Evolutionary conservation across 768 basidiomycete genomes (phyloP), one percentile per base, ranked within the genome.

Genomic region (Termitomyces bulborhizus): DNA sequence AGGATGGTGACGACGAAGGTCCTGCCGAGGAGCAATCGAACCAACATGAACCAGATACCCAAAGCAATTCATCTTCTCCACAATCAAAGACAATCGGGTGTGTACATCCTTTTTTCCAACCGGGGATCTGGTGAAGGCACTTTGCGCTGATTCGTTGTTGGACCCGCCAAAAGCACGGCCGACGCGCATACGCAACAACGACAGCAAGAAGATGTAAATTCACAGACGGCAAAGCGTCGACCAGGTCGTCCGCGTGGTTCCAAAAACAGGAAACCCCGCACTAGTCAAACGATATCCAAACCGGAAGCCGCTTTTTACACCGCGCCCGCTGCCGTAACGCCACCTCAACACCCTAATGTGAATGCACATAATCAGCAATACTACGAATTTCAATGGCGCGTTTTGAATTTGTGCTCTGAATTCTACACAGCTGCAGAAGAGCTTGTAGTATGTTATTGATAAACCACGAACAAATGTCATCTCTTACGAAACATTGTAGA

Each of bases 371-470:
- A 88, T 65, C 85, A 88, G 58, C 83, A 84, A 63, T 90, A 88
- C 67, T 89, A 88, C 68, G 88, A 91, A 65, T 91, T 91, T 63
- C 89, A 91, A 66, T 91, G 89, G 89, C 82, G 88, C 52, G 82
- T 90, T 40, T 68, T 91, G 55, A 89, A 89, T 63, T 72, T 92
- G 40, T 92, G 89, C 68, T 84, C 87, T 1, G 90, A 92, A 66
- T 92, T 92, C 66, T 92, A 92, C 70, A 85, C 83, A 27, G 89
- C 89, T 6, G 89, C 89, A 16, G 89, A 90, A 68, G 89, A 92
- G 68, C 79, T 92, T 45, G 78, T 92, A 56, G 89, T 91, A 68
- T 68, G 86, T 81, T 37, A 18, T 29, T 1, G 47, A 56, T 40
- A 47, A 45, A 27, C 44, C 57, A 54, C 55, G 48, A 60, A 31